phyloP scores from a whole-genome alignment of 108 stramenopile species.

The Stephanodiscus triporus region DNA sequence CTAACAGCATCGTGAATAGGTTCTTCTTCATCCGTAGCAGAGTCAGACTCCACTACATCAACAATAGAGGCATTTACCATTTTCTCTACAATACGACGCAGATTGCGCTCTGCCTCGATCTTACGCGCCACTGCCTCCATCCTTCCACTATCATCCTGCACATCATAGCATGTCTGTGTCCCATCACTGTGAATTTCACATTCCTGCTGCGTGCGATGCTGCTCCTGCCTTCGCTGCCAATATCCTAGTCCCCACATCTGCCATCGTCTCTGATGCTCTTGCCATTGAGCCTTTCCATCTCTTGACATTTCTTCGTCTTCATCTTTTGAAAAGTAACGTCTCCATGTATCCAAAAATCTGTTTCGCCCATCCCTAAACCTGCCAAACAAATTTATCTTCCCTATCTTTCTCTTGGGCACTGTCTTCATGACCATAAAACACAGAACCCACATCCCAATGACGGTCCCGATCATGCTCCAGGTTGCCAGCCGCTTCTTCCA shows the following conservation, averaged over 20 bases:
- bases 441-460: constrained; percentile 38
- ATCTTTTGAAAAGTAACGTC: not conserved
- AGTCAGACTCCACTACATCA: constrained; percentile 8
- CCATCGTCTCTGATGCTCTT: constrained; percentile 15
- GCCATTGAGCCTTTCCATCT: constrained; percentile 11
- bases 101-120: constrained; percentile 21
- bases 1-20: not conserved
- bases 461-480: constrained; percentile 45
- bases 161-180: constrained; percentile 21
- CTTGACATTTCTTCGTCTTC: constrained; percentile 1
- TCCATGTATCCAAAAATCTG: not conserved
- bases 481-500: constrained; percentile 47
- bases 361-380: not conserved
- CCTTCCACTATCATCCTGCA: not conserved
- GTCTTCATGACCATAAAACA: constrained; percentile 51
- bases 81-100: constrained; percentile 24
- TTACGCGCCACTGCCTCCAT: constrained; percentile 14
- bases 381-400: constrained; percentile 9
- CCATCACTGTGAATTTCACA: constrained; percentile 29
- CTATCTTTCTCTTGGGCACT: constrained; percentile 36
- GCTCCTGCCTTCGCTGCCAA: constrained; percentile 14
- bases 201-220: constrained; percentile 16
- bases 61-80: constrained; percentile 34
- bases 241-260: constrained; percentile 6
- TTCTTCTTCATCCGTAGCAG: constrained; percentile 1